Percentiles rank a stretch among this genome's conserved stretches.
Evolutionary conservation across 345 rosid genomes (phyloP).

Genomic region (Bretschneidera sinensis): DNA sequence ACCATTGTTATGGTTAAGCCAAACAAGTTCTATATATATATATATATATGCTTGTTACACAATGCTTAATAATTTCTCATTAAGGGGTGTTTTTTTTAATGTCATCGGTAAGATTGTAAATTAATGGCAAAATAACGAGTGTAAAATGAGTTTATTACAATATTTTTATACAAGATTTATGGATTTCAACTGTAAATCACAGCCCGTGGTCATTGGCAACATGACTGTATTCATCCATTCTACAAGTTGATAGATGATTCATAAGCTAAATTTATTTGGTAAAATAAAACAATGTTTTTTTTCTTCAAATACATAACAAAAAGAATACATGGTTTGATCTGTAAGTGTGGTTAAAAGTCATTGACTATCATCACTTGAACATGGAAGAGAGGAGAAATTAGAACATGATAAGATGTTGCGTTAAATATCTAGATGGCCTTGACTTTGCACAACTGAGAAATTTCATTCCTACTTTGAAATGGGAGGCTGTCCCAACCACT

Average conservation of each 20-base stretch:
- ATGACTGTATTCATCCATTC: not conserved
- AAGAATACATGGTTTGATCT: not conserved
- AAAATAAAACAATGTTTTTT: not conserved
- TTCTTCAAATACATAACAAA: not conserved
- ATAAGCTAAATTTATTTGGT: not conserved
- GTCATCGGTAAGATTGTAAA: too few species aligned
- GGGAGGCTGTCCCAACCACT: conserved; percentile 82
- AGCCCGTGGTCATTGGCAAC: not conserved
- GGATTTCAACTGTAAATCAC: not conserved
- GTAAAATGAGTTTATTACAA: not conserved
- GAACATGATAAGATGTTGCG: not conserved
- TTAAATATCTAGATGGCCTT: not conserved
- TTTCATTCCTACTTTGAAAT: conserved; percentile 29
- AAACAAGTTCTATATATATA: too few species aligned
- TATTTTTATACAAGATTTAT: not conserved
- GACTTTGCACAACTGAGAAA: too few species aligned
- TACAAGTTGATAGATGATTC: not conserved
- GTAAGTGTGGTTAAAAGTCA: not conserved
- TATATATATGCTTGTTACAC: too few species aligned
- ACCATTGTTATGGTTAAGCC: too few species aligned
- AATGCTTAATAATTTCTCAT: too few species aligned
- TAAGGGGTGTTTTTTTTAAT: too few species aligned
- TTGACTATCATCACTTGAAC: not conserved
- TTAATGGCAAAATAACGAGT: too few species aligned
- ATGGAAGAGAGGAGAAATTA: too few species aligned